Evolutionary conservation across 495 filamentous ascomycete species (phyloP), one percentile per base, ranked within the genome.

Genomic region (Penicillium herquei): DNA sequence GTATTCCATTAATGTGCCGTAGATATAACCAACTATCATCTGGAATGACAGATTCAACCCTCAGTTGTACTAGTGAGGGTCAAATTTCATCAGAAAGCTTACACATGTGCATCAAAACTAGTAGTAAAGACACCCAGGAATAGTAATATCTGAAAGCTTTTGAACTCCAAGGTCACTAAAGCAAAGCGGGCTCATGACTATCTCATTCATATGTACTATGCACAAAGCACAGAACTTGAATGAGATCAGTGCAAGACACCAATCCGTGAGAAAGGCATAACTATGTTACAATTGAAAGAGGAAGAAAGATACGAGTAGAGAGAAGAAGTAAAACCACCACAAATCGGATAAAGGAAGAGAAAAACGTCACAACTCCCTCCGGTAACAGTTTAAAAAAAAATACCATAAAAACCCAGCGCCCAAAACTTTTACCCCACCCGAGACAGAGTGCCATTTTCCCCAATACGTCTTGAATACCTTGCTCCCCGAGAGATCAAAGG

Each of bases 221-320:
- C 55, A 42, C 17, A 49, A 48, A 54, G 10, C 17, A 35, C 33
- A 45, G 18, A 58, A 41, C 32, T 54, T 39, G 52, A 47, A 26
- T 32, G 31, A 14, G 30, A 34, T 30, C 10, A 48, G 21, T 53
- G 26, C 16, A 14, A 21, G 16, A 48, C 13, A 44, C 46, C 55
- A 18, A 61, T 64, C 60, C 65, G 63, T 59, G 67, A 70, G 67
- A 63, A 75, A 67, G 55, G 56, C 59, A 67, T 67, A 70, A 65
- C 70, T 75, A 75, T 72, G 64, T 72, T 69, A 72, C 67, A 72
- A 57, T 68, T 64, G 56, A 59, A 52, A 65, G 54, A 39, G 21
- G 11, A 46, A 46, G 43, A 51, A 56, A 56, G 39, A 54, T 43
- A 64, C 39, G 45, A 40, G 40, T 39, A n/a, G 9, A 26, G 30